Evolutionary conservation across 2,329 filamentous ascomycete species (phyloP), one percentile per base, ranked within the genome.

Genomic region (Pestalotiopsis sp.): DNA sequence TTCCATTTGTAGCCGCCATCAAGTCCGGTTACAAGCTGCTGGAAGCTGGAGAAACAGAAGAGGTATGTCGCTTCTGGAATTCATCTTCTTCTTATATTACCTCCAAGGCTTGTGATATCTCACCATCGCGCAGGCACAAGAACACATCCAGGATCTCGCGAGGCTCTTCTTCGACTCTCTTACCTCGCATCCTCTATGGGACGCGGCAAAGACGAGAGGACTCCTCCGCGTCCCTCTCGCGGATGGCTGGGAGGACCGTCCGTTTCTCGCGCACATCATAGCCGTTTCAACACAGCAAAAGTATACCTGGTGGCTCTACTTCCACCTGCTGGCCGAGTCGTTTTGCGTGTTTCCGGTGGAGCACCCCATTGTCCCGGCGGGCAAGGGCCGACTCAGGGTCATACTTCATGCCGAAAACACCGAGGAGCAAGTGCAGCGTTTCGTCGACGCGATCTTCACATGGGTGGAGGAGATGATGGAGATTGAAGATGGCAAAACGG

Each of bases 401-500:
- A 78, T 80, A 20, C 70, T 85, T 39, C 82, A 85, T 70, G 81
- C 81, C 3, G 75, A 74, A 7, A 83, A 84, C 65, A 83, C 80
- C 2, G 69, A 74, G 17, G 75, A 72, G 1, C 73, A 84, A 62
- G 72, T 83, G 5, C 67, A 76, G 39, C 72, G 45, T 20, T 76
- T 83, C 4, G 74, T 79, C 1, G 27, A 66, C 25, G 69, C 75
- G 4, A 74, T 82, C 38, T 74, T 74, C 57, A 71, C 70, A 17
- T 82, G 80, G 80, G 72, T 69, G 5, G 57, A 72, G 36, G 76
- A 78, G 70, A 78, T 79, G 75, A 68, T 77, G 23, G 72, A 74
- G 13, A 77, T 78, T 58, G 74, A 77, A 23, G 67, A 71, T 17
- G 69, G 68, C 11, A 66, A 69, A 52, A 56, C 62, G 14, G 67